Percentiles rank a stretch among this genome's conserved stretches.
phyloP scores from a whole-genome alignment of 257 asterid genomes.

The Solanum dulcamara region DNA sequence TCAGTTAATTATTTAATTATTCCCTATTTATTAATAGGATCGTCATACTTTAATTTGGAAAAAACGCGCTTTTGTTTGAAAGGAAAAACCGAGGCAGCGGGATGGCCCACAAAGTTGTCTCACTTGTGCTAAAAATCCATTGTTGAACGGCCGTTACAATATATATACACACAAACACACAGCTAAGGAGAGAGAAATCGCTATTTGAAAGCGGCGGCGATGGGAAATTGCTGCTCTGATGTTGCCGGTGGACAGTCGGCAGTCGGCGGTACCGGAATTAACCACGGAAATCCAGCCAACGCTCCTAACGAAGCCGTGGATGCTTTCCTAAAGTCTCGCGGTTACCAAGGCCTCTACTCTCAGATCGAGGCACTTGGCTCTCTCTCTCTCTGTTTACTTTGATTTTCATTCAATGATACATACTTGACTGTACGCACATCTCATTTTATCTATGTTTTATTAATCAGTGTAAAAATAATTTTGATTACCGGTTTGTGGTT shows the following conservation, averaged over 20 bases:
- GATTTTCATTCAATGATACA: background rate
- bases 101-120: background rate
- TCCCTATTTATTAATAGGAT: background rate
- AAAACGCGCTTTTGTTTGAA: background rate
- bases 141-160: background rate
- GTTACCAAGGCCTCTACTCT: constrained; percentile 66
- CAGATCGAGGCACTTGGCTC: constrained; percentile 76
- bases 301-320: constrained; percentile 73
- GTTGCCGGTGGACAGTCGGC: constrained; percentile 70
- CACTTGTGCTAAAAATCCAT: background rate
- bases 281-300: constrained; percentile 21
- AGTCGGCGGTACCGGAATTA: constrained; percentile 52
- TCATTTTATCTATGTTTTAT: background rate
- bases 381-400: background rate
- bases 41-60: background rate
- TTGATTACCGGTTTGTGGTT: background rate
- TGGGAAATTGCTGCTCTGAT: constrained; percentile 98
- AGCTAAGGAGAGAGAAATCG: background rate
- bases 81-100: background rate
- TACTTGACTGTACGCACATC: background rate
- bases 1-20: background rate
- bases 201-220: constrained; percentile 16
- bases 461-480: background rate
- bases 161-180: background rate
- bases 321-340: constrained; percentile 76